Evolutionary conservation across 1,284 basidiomycete species (phyloP).

Genomic region (Ganoderma leucocontextum): DNA sequence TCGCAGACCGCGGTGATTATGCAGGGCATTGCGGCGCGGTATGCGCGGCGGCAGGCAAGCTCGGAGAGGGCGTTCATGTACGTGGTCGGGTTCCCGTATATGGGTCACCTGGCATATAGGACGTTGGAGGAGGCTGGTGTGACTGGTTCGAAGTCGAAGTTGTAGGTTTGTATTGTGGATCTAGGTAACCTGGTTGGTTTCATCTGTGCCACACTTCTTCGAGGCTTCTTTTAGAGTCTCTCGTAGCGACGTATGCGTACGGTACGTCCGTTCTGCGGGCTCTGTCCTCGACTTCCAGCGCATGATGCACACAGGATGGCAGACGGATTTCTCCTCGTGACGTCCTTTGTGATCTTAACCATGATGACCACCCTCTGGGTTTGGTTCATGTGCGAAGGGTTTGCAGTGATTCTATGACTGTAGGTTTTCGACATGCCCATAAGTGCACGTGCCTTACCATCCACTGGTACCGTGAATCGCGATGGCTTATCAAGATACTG

Average conservation of each 20-base stretch:
- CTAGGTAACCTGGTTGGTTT: neutral
- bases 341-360: too few relatives aligned
- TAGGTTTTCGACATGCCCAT: neutral
- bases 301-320: neutral
- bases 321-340: neutral
- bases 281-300: neutral
- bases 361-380: too few relatives aligned
- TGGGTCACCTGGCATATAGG: constrained; percentile 31
- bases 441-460: neutral
- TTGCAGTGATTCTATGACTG: neutral
- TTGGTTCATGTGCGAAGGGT: neutral
- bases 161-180: constrained; percentile 11
- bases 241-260: neutral
- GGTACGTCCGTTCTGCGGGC: neutral
- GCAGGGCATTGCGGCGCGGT: constrained; percentile 93
- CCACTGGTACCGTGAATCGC: neutral
- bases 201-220: neutral
- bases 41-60: constrained; percentile 35
- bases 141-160: constrained; percentile 26
- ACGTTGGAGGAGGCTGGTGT: constrained; percentile 32
- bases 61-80: constrained; percentile 32
- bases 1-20: constrained; percentile 82
- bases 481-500: neutral
- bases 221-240: neutral
- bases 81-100: constrained; percentile 31